Percentiles rank a stretch among this genome's conserved stretches.
Evolutionary conservation across 495 filamentous ascomycete genomes (phyloP).

Genomic region (Podospora comata): DNA sequence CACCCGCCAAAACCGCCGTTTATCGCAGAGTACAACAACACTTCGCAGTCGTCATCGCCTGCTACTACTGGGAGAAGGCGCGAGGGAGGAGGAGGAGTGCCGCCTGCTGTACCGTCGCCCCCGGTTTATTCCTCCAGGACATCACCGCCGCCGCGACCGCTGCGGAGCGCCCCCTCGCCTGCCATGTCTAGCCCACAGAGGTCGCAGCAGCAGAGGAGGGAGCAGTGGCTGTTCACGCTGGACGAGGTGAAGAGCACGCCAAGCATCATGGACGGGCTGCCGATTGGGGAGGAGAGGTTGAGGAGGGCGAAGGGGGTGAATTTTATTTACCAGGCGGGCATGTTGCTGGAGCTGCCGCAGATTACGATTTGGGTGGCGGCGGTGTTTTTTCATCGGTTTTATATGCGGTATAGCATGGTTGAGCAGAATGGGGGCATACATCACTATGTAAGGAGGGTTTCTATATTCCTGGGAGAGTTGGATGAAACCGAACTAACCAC

Average conservation of each 20-base stretch:
- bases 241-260: constrained; percentile 79
- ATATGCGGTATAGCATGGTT: constrained; percentile 81
- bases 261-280: constrained; percentile 78
- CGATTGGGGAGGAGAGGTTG: constrained; percentile 68
- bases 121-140: constrained; percentile 47
- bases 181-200: constrained; percentile 35
- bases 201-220: constrained; percentile 32
- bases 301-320: constrained; percentile 86
- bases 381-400: constrained; percentile 91
- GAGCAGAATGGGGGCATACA: constrained; percentile 68
- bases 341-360: constrained; percentile 88
- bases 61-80: constrained; percentile 33
- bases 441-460: constrained; percentile 60
- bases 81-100: constrained; percentile 34
- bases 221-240: constrained; percentile 87
- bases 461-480: not conserved
- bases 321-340: constrained; percentile 92
- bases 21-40: constrained; percentile 25
- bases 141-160: constrained; percentile 47
- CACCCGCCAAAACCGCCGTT: constrained; percentile 41
- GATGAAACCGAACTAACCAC: too few relatives aligned
- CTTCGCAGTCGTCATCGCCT: constrained; percentile 40
- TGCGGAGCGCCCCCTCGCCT: constrained; percentile 40
- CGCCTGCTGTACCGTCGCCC: constrained; percentile 53
- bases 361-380: constrained; percentile 88